phyloP scores from a whole-genome alignment of 2,329 filamentous ascomycete genomes.

The Tolypocladium ovalisporum region DNA sequence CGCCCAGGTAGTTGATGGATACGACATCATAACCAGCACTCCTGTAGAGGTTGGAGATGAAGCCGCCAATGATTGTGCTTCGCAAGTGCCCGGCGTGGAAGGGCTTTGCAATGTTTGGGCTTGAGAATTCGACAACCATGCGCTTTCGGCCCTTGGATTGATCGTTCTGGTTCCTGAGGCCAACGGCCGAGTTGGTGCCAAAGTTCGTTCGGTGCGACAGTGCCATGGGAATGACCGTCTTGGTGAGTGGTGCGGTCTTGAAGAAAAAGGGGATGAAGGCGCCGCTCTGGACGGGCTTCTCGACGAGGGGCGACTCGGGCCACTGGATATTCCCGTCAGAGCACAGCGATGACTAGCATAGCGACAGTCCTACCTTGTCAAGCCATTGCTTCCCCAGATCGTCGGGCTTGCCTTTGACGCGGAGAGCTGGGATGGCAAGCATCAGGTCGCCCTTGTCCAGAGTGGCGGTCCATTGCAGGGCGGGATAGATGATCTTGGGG shows the following conservation, averaged over 20 bases:
- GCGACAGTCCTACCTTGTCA: constrained; percentile 1
- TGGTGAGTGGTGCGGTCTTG: constrained; percentile 2
- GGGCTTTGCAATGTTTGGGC: constrained; percentile 64
- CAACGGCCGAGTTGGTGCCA: constrained; percentile 2
- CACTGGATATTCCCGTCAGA: background rate
- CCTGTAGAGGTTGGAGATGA: constrained; percentile 54
- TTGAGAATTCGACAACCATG: constrained; percentile 61
- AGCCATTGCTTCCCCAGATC: constrained; percentile 5
- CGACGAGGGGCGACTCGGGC: constrained; percentile 5
- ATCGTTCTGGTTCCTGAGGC: constrained; percentile 4
- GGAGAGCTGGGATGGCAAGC: constrained; percentile 4
- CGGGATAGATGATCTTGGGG: constrained; percentile 3
- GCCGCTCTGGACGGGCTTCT: constrained; percentile 4
- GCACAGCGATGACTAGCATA: too few relatives aligned
- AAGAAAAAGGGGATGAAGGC: constrained; percentile 5
- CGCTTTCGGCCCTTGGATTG: constrained; percentile 2
- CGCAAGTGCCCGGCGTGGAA: constrained; percentile 60
- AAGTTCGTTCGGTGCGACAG: constrained; percentile 3
- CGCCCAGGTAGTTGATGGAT: constrained; percentile 61
- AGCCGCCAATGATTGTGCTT: constrained; percentile 61
- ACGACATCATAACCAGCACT: constrained; percentile 57
- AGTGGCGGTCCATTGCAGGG: constrained; percentile 5
- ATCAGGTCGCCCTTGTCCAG: constrained; percentile 4
- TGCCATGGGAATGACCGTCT: constrained; percentile 5
- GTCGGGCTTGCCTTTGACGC: constrained; percentile 5